These are phyloP conservation scores for Coniochaeta prunicola DNA, from an alignment of 2,329 filamentous ascomycete species.

Conservation along the genomic window DNA sequence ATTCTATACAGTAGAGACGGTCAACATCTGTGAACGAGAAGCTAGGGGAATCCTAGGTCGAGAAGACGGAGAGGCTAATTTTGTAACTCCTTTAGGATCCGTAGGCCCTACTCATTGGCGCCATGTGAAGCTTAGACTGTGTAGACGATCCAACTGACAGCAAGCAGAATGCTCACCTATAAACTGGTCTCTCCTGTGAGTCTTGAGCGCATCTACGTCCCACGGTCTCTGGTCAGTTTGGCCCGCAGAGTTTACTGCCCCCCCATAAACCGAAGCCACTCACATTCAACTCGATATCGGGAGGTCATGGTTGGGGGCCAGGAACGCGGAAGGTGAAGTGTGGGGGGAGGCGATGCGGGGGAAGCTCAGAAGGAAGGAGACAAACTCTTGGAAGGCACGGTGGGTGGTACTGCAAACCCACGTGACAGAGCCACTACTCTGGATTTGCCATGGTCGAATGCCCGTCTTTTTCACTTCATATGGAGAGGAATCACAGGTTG, in stretches of 20 bases:
- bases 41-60: not conserved
- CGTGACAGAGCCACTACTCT: not conserved
- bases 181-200: slow-evolving; percentile 85
- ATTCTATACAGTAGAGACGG: slow-evolving; percentile 50
- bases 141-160: not conserved
- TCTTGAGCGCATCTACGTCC: slow-evolving; percentile 56
- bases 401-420: not conserved
- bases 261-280: not conserved
- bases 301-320: not conserved
- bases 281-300: not conserved
- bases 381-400: not conserved
- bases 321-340: not conserved
- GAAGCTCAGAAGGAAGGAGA: not conserved
- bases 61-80: no score
- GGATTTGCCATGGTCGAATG: no score
- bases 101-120: not conserved
- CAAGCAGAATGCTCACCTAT: slow-evolving; percentile 46
- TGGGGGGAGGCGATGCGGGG: slow-evolving; percentile 1
- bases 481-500: no score
- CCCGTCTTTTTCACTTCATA: no score
- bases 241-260: not conserved
- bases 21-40: not conserved
- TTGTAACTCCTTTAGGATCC: no score
- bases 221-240: not conserved
- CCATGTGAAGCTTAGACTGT: not conserved